phyloP scores from a whole-genome alignment of 2,329 filamentous ascomycete species.

The Sporothrix protearum region DNA sequence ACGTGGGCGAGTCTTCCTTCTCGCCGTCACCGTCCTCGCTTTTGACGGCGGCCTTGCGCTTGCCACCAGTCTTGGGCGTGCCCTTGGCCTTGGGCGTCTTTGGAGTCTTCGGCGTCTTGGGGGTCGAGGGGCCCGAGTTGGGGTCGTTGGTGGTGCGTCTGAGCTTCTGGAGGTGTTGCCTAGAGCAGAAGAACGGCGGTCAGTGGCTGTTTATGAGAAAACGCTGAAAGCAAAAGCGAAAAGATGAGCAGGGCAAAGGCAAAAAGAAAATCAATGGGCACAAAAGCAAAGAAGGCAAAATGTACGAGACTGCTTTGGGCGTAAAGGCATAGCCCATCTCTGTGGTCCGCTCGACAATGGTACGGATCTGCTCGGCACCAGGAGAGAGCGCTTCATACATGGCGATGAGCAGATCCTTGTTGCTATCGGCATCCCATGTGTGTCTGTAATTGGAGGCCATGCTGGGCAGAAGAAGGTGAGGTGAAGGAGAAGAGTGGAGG shows the following conservation, averaged over 20 bases:
- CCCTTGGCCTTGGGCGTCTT: constrained; percentile 26
- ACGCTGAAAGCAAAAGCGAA: background rate
- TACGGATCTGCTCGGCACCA: constrained; percentile 30
- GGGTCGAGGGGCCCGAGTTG: background rate
- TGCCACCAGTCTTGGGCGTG: constrained; percentile 17
- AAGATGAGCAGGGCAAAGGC: background rate
- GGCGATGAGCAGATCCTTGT: constrained; percentile 34
- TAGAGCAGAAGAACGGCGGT: constrained; percentile 23
- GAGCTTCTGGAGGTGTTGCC: constrained; percentile 39
- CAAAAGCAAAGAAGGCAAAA: background rate
- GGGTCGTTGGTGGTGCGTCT: constrained; percentile 32
- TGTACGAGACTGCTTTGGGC: constrained; percentile 34
- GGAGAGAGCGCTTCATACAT: constrained; percentile 31
- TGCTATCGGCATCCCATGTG: constrained; percentile 32
- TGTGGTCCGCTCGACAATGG: constrained; percentile 30
- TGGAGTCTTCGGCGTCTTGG: constrained; percentile 19
- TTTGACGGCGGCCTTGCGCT: constrained; percentile 22
- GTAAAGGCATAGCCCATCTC: constrained; percentile 32
- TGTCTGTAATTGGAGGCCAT: constrained; percentile 23
- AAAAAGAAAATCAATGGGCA: background rate
- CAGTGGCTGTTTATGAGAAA: background rate
- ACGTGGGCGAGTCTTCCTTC: background rate
- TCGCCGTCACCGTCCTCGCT: constrained; percentile 19
- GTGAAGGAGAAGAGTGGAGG: background rate
- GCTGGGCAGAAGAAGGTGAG: background rate